A percentile compares a stretch with the other conserved stretches of the same genome.
These are phyloP conservation scores for Phytophthora rubi DNA, from an alignment of 352 stramenopile genomes.

Conservation along the genomic window DNA sequence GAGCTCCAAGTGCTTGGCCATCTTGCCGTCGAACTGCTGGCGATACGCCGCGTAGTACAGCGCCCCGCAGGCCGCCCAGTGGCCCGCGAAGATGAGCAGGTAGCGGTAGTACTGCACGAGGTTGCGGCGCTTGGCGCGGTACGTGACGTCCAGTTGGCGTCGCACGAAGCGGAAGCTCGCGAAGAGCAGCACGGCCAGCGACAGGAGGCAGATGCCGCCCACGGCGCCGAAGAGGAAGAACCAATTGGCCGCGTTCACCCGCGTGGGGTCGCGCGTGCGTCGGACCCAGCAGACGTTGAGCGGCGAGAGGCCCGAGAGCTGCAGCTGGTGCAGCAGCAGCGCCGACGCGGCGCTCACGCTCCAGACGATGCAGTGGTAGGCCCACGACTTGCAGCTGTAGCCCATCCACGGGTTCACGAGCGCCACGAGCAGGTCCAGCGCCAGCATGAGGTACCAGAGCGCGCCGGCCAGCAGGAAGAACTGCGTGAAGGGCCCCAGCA, in stretches of 20 bases:
- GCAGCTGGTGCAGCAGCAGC: slow-evolving; percentile 66
- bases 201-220: slow-evolving; percentile 58
- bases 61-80: slow-evolving; percentile 69
- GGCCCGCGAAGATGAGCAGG: slow-evolving; percentile 70
- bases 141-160: slow-evolving; percentile 86
- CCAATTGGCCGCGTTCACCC: slow-evolving; percentile 73
- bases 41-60: slow-evolving; percentile 83
- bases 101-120: slow-evolving; percentile 90
- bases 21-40: slow-evolving; percentile 61
- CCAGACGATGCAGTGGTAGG: slow-evolving; percentile 86
- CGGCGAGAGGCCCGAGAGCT: slow-evolving; percentile 66
- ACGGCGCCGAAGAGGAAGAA: slow-evolving; percentile 67
- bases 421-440: slow-evolving; percentile 82
- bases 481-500: slow-evolving; percentile 76
- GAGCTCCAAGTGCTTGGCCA: slow-evolving; percentile 65
- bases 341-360: slow-evolving; percentile 66
- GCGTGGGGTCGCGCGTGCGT: slow-evolving; percentile 46
- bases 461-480: slow-evolving; percentile 77
- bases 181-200: slow-evolving; percentile 77
- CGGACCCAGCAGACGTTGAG: slow-evolving; percentile 85
- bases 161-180: slow-evolving; percentile 86
- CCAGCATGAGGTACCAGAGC: slow-evolving; percentile 88
- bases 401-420: slow-evolving; percentile 91
- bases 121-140: slow-evolving; percentile 81
- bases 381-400: slow-evolving; percentile 86